Evolutionary conservation across 495 filamentous ascomycete genomes (phyloP).

Genomic region (Tricharina praecox): DNA sequence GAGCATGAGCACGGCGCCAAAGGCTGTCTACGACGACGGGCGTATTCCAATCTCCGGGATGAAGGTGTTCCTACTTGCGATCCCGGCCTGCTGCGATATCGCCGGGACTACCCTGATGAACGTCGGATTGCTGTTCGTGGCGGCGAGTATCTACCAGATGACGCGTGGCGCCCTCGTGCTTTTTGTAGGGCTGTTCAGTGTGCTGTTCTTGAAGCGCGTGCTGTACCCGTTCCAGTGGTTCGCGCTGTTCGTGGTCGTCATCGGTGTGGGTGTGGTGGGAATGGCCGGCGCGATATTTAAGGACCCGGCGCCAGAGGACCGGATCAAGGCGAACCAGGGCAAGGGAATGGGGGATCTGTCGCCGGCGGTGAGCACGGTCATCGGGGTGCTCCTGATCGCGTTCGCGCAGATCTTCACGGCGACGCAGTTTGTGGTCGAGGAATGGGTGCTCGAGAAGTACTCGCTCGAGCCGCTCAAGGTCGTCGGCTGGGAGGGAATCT

Average conservation of each 20-base stretch:
- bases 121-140: constrained; percentile 80
- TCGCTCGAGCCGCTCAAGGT: constrained; percentile 75
- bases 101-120: constrained; percentile 94
- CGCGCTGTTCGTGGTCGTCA: constrained; percentile 67
- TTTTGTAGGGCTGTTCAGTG: constrained; percentile 89
- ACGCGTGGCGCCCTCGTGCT: constrained; percentile 84
- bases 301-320: constrained; percentile 31
- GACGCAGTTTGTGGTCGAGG: constrained; percentile 87
- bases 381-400: constrained; percentile 79
- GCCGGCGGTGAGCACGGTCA: constrained; percentile 51
- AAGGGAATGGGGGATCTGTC: constrained; percentile 18
- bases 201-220: constrained; percentile 65
- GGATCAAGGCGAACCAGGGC: constrained; percentile 7
- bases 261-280: constrained; percentile 78
- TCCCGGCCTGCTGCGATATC: constrained; percentile 88
- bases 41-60: constrained; percentile 46
- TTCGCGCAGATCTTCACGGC: constrained; percentile 92
- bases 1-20: constrained; percentile 11
- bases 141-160: constrained; percentile 85
- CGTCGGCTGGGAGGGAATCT: constrained; percentile 91
- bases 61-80: constrained; percentile 57
- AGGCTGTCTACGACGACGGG: constrained; percentile 11
- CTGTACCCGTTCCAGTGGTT: constrained; percentile 77
- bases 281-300: constrained; percentile 70
- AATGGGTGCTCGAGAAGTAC: constrained; percentile 82